Percentiles rank a stretch among this genome's conserved stretches.
These are phyloP conservation scores for Thermothelomyces thermophilus DNA, from an alignment of 2,329 filamentous ascomycete genomes.

Conservation along the genomic window DNA sequence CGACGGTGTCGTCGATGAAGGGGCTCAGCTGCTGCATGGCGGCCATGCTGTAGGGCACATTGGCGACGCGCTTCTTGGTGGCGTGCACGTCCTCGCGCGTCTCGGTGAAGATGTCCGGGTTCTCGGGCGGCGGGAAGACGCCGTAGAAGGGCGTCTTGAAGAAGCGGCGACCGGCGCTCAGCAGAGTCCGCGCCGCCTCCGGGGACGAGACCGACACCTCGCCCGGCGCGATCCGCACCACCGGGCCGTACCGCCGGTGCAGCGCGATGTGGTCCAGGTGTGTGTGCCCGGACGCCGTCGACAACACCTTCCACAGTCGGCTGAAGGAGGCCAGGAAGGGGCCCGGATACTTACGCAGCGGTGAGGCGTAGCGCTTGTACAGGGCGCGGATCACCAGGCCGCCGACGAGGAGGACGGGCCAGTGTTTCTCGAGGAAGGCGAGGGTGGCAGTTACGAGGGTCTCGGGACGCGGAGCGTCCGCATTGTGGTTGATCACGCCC, in stretches of 20 bases:
- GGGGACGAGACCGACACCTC: conserved; percentile 43
- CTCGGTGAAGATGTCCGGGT: conserved; percentile 54
- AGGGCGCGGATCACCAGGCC: conserved; percentile 26
- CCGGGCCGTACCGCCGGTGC: conserved; percentile 40
- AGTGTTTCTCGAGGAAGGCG: conserved; percentile 26
- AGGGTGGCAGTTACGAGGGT: conserved; percentile 21
- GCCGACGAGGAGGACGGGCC: conserved; percentile 26
- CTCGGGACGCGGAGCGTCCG: conserved; percentile 8
- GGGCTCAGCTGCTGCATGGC: conserved; percentile 46
- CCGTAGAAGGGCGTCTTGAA: conserved; percentile 48
- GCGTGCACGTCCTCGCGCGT: conserved; percentile 48
- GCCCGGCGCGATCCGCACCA: conserved; percentile 44
- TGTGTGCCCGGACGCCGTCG: conserved; percentile 34
- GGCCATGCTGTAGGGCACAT: conserved; percentile 47
- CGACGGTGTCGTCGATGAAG: conserved; percentile 47
- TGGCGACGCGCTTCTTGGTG: conserved; percentile 47
- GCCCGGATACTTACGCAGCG: conserved; percentile 32
- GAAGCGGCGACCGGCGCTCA: conserved; percentile 45
- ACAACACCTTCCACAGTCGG: conserved; percentile 38
- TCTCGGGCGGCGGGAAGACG: conserved; percentile 50
- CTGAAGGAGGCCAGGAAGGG: conserved; percentile 31
- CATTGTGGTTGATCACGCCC: conserved; percentile 19
- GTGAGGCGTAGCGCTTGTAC: conserved; percentile 31
- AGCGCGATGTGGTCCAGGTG: conserved; percentile 39
- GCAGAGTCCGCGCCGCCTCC: conserved; percentile 38